Base-by-base conservation (phyloP, 768 basidiomycete genomes). In the Suillus variegatus region DNA sequence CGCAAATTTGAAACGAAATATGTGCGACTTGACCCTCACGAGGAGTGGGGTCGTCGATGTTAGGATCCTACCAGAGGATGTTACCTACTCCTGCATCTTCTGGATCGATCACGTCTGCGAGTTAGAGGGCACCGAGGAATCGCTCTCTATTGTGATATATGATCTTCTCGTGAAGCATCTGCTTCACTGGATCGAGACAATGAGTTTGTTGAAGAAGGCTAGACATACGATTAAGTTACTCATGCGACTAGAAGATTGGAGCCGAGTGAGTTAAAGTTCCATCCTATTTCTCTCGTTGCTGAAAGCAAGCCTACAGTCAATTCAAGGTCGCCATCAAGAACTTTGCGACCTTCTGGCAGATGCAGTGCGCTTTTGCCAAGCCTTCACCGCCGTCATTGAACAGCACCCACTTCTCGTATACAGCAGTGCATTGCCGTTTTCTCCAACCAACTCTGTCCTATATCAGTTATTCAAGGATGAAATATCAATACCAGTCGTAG, bases 121-220 rank as follows among this genome's bases (percentile, higher is more conserved):
- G 10, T 65, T 40, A 25, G 40, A 5, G 20, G 16, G 32, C 25
- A 38, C 32, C 16, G 69, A 68, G 12, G 64, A 22, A 25, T 57
- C 9, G 7, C n/a, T 72, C 38, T 61, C 10, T 16, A 66, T 67
- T 2, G 72, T 68, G 14, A 63, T 78, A 2, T 7, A 68, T 2
- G 12, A 1, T 38, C 75, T 77, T 64, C 60, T 77, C 60, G 55
- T 49, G 9, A 57, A 47, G 32, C 73, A 77, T 46, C 72, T 79
- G 4, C 58, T 77, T 12, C 76, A 79, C 61, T 77, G 76, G 76
- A 70, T 79, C 51, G 77, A 77, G 55, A 68, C 64, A 35, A 76
- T 77, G 76, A 62, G 71, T n/a, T 28, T 72, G 51, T 66, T 79
- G 63, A 72, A 46, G 62, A 76, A 66, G 56, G 71, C 76, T 38